phyloP scores from a whole-genome alignment of 352 stramenopile species.

The Lagenidium giganteum region DNA sequence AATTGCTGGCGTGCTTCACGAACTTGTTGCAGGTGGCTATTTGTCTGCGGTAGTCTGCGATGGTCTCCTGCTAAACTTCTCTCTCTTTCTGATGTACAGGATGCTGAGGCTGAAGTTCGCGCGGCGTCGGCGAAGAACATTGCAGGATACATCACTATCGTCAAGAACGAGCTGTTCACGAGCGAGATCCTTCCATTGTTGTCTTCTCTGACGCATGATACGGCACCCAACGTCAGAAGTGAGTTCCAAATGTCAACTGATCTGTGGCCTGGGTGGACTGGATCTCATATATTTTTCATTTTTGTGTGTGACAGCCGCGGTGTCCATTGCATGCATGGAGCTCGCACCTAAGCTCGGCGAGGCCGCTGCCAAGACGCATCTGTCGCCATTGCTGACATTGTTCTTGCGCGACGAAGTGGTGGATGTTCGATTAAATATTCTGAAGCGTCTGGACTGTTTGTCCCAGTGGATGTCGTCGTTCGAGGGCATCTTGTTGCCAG shows the following conservation, averaged over 20 bases:
- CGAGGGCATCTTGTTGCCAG: conserved; percentile 65
- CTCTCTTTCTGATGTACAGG: conserved; percentile 19
- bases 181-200: conserved; percentile 88
- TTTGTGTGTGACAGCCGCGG: conserved; percentile 38
- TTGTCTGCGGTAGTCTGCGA: background rate
- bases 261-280: background rate
- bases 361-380: conserved; percentile 82
- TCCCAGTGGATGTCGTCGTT: conserved; percentile 90
- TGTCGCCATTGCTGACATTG: conserved; percentile 72
- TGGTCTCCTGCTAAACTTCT: background rate
- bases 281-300: background rate
- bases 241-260: conserved; percentile 13
- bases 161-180: conserved; percentile 87
- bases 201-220: conserved; percentile 89
- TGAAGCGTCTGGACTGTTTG: conserved; percentile 90
- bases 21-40: conserved; percentile 78
- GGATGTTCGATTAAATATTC: conserved; percentile 92
- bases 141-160: conserved; percentile 89
- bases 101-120: conserved; percentile 92
- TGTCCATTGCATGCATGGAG: conserved; percentile 89
- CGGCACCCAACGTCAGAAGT: conserved; percentile 84
- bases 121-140: conserved; percentile 91
- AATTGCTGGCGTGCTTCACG: conserved; percentile 89
- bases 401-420: conserved; percentile 87
- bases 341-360: conserved; percentile 89